Evolutionary conservation across 2,329 filamentous ascomycete genomes (phyloP).

Genomic region (Alternaria sp.): DNA sequence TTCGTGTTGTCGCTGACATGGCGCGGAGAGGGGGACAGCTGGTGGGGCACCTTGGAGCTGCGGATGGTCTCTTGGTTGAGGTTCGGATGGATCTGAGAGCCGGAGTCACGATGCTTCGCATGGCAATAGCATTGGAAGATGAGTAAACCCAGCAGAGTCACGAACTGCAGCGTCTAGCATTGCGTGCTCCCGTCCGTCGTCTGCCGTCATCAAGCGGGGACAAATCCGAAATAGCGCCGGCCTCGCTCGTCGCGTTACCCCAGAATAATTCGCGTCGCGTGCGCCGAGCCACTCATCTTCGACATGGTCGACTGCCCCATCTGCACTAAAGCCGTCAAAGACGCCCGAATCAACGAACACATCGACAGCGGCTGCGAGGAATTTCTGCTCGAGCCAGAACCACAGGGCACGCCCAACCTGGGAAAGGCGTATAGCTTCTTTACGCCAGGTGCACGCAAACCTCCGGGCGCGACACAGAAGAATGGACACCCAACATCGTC

Average conservation of each 20-base stretch:
- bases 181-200: slow-evolving; percentile 36
- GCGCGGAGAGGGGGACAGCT: slow-evolving; percentile 31
- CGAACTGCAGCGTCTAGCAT: slow-evolving; percentile 14
- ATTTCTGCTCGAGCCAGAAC: slow-evolving; percentile 64
- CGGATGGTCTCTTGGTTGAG: not conserved
- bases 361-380: slow-evolving; percentile 82
- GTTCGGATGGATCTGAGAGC: slow-evolving; percentile 6
- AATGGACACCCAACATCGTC: slow-evolving; percentile 29
- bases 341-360: slow-evolving; percentile 83
- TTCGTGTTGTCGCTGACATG: slow-evolving; percentile 45
- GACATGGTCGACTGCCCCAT: slow-evolving; percentile 77
- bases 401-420: slow-evolving; percentile 33
- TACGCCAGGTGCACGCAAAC: slow-evolving; percentile 57
- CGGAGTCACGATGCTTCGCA: slow-evolving; percentile 19
- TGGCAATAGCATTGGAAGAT: slow-evolving; percentile 4
- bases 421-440: slow-evolving; percentile 60
- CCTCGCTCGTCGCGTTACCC: slow-evolving; percentile 18
- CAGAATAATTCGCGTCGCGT: slow-evolving; percentile 17
- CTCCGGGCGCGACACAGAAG: slow-evolving; percentile 21
- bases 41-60: slow-evolving; percentile 12
- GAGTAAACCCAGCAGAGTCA: not conserved
- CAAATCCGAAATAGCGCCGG: slow-evolving; percentile 22
- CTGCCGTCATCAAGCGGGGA: slow-evolving; percentile 41
- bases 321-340: slow-evolving; percentile 74
- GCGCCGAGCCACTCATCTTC: slow-evolving; percentile 11